Percentiles rank a stretch among this genome's conserved stretches.
Evolutionary conservation across 805 yeast species (phyloP).

Genomic region (Yarrowia osloensis): DNA sequence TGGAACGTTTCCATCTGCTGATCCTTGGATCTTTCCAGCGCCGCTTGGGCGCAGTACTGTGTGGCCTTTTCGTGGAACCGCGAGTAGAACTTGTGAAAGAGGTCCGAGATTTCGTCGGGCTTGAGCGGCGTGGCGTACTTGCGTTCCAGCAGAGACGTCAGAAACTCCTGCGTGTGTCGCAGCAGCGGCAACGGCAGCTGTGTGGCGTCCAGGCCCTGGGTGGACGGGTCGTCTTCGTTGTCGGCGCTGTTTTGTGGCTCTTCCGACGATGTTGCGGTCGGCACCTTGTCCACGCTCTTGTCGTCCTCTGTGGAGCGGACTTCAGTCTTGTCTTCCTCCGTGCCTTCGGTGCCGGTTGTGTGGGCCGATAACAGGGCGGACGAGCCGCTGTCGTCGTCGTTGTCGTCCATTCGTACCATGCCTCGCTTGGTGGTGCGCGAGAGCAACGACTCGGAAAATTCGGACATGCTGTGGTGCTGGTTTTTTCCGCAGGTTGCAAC

Average conservation of each 20-base stretch:
- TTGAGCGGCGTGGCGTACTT: conserved; percentile 43
- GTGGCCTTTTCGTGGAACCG: conserved; percentile 40
- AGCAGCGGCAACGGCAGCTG: conserved; percentile 34
- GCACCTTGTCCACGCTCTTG: conserved; percentile 7
- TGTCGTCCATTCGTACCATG: conserved; percentile 27
- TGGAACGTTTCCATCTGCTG: conserved; percentile 39
- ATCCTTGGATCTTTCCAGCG: conserved; percentile 33
- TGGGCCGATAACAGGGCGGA: conserved; percentile 25
- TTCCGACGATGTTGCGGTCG: background rate
- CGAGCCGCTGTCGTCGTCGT: conserved; percentile 27
- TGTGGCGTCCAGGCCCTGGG: conserved; percentile 1
- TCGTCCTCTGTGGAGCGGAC: background rate
- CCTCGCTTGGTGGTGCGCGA: conserved; percentile 30
- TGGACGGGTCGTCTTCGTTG: background rate
- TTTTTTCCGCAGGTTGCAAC: background rate
- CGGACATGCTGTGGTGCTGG: conserved; percentile 11
- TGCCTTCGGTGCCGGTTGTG: conserved; percentile 13
- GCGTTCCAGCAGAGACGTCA: conserved; percentile 44
- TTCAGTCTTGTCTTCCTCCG: conserved; percentile 13
- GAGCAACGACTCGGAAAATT: conserved; percentile 24
- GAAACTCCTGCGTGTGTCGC: conserved; percentile 36
- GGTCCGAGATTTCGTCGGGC: conserved; percentile 44
- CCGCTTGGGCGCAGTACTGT: conserved; percentile 31
- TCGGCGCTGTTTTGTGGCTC: background rate
- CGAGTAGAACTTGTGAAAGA: conserved; percentile 47